Base-by-base conservation (phyloP, 2,329 filamentous ascomycete genomes). In the Davidsoniella virescens region DNA sequence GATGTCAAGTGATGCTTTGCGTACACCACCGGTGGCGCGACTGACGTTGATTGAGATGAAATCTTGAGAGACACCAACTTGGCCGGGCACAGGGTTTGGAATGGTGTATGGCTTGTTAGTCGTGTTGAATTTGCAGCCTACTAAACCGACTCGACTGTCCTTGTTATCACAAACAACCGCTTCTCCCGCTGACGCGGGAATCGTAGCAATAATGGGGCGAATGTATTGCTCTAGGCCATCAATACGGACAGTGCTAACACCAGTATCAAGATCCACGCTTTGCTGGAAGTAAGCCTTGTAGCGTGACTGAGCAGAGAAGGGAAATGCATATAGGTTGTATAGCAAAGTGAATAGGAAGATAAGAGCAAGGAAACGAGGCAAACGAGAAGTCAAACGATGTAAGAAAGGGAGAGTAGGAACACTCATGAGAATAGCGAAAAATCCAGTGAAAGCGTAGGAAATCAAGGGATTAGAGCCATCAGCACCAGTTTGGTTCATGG, bases 281-380 rank as follows among this genome's bases (percentile, higher is more conserved):
- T 98, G 88, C 46, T 84, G 70, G 63, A 96, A 95, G 64, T 80
- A 93, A 44, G 90, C 72, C 64, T 96, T 96, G 63, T 94, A 78
- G 37, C 86, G 76, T 61, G 80, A 84, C 53, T 78, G 73, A 18
- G 75, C 67, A 0, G 86, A 92, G 65, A 96, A 96, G 0, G 92
- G 92, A 63, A 94, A 95, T 1, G 84, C 85, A 2, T 76, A 66
- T 4, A 95, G 74, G 60, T 93, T 94, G 68, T 94, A 96, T 51
- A 88, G 73, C 25, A 93, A 66, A 1, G 87, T 93, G 26, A 72
- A 84, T 20, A 77, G 59, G 54, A 87, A 85, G 7, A 94, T 67
- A 10, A 81, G 61, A 25, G 93, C 70, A 14, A 95, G 64, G 57
- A 94, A 80, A 0, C 82, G 67, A 0, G 92, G 88, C 3, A 96